Conservation (phyloP, 2,329 filamentous ascomycete genomes). For the Aspergillus fischeri region DNA sequence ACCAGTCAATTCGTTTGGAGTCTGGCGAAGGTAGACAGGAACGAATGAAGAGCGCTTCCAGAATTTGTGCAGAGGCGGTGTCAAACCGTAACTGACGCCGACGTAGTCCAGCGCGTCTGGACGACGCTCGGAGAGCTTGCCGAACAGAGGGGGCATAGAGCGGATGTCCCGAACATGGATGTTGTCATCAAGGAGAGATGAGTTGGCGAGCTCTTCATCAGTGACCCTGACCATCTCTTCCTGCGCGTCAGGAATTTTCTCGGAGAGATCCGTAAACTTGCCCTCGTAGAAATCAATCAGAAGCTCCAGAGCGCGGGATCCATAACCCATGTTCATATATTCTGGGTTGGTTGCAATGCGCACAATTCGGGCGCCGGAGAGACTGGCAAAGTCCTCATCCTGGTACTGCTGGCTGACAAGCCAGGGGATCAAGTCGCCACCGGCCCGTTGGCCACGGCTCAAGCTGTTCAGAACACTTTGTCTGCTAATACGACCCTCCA, state of each 20-base stretch:
- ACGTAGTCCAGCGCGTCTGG: slow-evolving; percentile 83
- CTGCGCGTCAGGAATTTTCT: slow-evolving; percentile 53
- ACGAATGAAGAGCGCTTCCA: slow-evolving; percentile 87
- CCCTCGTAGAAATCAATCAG: slow-evolving; percentile 92
- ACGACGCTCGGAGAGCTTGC: slow-evolving; percentile 77
- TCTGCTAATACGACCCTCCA: slow-evolving; percentile 92
- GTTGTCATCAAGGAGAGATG: slow-evolving; percentile 76
- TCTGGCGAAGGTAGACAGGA: slow-evolving; percentile 92
- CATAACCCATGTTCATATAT: slow-evolving; percentile 89
- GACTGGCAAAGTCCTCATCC: slow-evolving; percentile 88
- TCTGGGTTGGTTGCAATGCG: slow-evolving; percentile 96
- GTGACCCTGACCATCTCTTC: slow-evolving; percentile 73
- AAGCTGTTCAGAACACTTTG: slow-evolving; percentile 88
- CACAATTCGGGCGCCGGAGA: slow-evolving; percentile 88
- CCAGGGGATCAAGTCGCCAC: slow-evolving; percentile 95
- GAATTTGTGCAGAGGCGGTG: slow-evolving; percentile 83
- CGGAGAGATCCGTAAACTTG: slow-evolving; percentile 79
- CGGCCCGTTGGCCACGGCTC: slow-evolving; percentile 80
- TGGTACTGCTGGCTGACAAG: slow-evolving; percentile 97
- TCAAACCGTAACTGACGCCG: slow-evolving; percentile 92
- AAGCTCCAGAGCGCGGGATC: slow-evolving; percentile 79
- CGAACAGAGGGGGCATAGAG: slow-evolving; percentile 89
- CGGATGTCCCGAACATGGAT: slow-evolving; percentile 86
- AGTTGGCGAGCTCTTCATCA: slow-evolving; percentile 72
- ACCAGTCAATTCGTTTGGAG: slow-evolving; percentile 90